These are phyloP conservation scores for Linum usitatissimum DNA, from an alignment of 345 rosid genomes.

Conservation along the genomic window DNA sequence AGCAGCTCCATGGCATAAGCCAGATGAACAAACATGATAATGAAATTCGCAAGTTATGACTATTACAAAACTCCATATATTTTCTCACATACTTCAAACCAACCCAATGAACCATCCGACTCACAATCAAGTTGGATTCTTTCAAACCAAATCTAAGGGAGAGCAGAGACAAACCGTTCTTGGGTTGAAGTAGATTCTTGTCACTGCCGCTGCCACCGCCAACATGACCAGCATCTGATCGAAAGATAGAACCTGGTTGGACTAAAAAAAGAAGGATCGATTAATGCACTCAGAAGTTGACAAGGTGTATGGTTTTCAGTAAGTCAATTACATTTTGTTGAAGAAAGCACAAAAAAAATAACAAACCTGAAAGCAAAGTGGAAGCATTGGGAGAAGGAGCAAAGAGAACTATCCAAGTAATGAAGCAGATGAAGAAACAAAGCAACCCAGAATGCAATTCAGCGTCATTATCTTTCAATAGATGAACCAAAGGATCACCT, in stretches of 20 bases:
- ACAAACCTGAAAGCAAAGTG: slow-evolving; percentile 31
- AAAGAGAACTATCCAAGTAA: slow-evolving; percentile 18
- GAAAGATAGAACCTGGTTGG: slow-evolving; percentile 41
- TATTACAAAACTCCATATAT: no score
- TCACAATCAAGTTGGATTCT: not conserved
- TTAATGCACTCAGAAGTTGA: no score
- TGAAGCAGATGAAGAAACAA: slow-evolving; percentile 10
- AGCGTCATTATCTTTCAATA: slow-evolving; percentile 17
- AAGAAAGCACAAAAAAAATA: not conserved
- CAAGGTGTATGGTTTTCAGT: no score
- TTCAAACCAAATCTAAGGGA: not conserved
- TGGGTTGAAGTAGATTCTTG: slow-evolving; percentile 55
- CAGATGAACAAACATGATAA: not conserved
- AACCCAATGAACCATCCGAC: not conserved
- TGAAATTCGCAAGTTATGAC: not conserved
- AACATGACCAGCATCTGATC: slow-evolving; percentile 20
- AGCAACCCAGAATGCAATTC: slow-evolving; percentile 9
- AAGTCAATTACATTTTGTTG: not conserved
- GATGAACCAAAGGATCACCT: not conserved
- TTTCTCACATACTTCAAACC: not conserved
- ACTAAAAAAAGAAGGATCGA: slow-evolving; percentile 11
- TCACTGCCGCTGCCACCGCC: slow-evolving; percentile 26
- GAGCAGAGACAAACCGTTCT: slow-evolving; percentile 33
- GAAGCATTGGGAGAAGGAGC: slow-evolving; percentile 26
- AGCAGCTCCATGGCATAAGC: no score